Conservation (phyloP, 2,329 filamentous ascomycete genomes). For the Periconia digitata region DNA sequence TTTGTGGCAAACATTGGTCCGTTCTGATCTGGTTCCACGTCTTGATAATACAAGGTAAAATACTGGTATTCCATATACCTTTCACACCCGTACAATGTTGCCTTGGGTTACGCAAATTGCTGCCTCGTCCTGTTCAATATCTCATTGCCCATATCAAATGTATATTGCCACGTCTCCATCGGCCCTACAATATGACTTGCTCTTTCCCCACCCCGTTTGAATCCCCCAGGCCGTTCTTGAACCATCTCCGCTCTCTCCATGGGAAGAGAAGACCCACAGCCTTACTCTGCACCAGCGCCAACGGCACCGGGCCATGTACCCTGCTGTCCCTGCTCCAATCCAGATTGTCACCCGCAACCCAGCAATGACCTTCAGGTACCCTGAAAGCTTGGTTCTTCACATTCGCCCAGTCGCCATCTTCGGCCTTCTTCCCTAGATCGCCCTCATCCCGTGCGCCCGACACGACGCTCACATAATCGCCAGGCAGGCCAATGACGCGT, state of each 20-base stretch:
- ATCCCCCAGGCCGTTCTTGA: slow-evolving; percentile 11
- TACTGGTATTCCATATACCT: no score
- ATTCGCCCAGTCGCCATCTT: slow-evolving; percentile 28
- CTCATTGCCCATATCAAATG: not conserved
- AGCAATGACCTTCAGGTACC: slow-evolving; percentile 90
- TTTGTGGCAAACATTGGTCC: no score
- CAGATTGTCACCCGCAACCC: slow-evolving; percentile 86
- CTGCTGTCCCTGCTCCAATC: slow-evolving; percentile 83
- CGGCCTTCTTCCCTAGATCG: slow-evolving; percentile 22
- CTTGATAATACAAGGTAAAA: no score
- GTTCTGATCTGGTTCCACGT: no score
- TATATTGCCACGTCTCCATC: not conserved
- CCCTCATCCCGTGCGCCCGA: slow-evolving; percentile 53
- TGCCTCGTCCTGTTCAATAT: not conserved
- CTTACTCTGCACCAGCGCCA: slow-evolving; percentile 83
- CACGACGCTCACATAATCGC: slow-evolving; percentile 71
- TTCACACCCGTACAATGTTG: no score
- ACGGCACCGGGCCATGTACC: slow-evolving; percentile 79
- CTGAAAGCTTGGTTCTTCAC: slow-evolving; percentile 60
- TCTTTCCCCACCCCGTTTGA: not conserved
- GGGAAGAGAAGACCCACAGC: slow-evolving; percentile 56
- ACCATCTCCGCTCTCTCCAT: slow-evolving; percentile 25
- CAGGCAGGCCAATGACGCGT: slow-evolving; percentile 61
- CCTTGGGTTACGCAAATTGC: no score
- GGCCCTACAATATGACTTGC: not conserved